Percentiles rank a stretch among this genome's conserved stretches.
These are phyloP conservation scores for Schizosaccharomyces octosporus DNA, from an alignment of 805 yeast species.

Conservation along the genomic window DNA sequence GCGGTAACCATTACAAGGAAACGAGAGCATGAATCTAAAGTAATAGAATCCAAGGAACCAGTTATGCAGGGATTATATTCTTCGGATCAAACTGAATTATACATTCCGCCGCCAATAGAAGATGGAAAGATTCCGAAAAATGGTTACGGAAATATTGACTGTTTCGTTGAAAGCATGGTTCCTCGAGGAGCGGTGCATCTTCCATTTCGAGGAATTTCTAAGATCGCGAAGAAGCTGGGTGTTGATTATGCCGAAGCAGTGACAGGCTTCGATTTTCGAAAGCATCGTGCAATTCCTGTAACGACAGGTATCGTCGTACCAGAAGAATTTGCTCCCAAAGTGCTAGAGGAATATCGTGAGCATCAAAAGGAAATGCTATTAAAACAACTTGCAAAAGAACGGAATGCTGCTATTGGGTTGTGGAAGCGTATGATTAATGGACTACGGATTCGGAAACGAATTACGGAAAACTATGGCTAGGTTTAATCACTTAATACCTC, in stretches of 20 bases:
- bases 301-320: constrained; percentile 7
- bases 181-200: constrained; percentile 56
- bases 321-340: background rate
- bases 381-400: background rate
- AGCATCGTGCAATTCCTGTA: constrained; percentile 4
- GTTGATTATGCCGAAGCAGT: constrained; percentile 76
- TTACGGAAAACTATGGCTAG: background rate
- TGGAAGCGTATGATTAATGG: background rate
- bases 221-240: constrained; percentile 45
- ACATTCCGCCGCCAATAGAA: constrained; percentile 36
- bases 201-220: constrained; percentile 23
- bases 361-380: background rate
- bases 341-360: background rate
- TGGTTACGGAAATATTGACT: constrained; percentile 61
- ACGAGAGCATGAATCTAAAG: background rate
- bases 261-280: background rate
- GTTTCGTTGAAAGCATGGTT: constrained; percentile 55
- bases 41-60: constrained; percentile 10
- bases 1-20: constrained; percentile 10
- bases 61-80: constrained; percentile 37
- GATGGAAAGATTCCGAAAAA: constrained; percentile 53
- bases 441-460: background rate
- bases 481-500: background rate
- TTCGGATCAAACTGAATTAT: constrained; percentile 50
- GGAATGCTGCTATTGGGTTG: background rate